Evolutionary conservation across 768 basidiomycete genomes (phyloP), one percentile per base, ranked within the genome.

Genomic region (Leccinum sublutescens): DNA sequence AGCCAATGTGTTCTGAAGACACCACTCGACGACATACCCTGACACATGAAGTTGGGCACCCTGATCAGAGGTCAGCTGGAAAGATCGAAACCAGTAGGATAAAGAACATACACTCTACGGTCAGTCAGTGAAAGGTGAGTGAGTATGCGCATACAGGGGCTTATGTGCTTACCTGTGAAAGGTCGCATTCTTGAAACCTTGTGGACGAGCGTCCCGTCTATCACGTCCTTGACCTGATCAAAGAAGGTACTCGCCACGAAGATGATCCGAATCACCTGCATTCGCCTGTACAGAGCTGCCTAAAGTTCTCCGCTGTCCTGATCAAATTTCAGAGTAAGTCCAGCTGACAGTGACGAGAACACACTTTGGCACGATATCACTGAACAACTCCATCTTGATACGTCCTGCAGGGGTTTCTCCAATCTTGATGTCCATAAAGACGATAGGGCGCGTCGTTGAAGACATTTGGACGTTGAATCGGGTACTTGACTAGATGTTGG

Each of bases 211-310:
- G 65, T 95, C 92, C 54, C 65, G 66, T 59, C 66, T 66, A 66
- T 4, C 56, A 55, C 19, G 27, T 47, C 49, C 63, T 67, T 62
- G 53, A 62, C 48, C 62, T 56, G 65, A 58, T 60, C 8, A 63
- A 54, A 60, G 50, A 60, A 38, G 17, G 14, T 14, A 12, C 50
- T 34, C 2, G 25, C 15, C n/a, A 17, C n/a, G 50, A 9, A 31
- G 8, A 57, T 40, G 43, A 36, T 56, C 43, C 27, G 14, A 62
- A 79, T 54, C 68, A 95, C 91, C 93, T 83, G 75, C 85, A 91
- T 76, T 98, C 96, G n/a, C 97, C 97, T 2, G 95, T 98, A 70
- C 96, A 98, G 27, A 98, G 78, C 68, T 98, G 96, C 61, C 97
- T 81, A 69, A 98, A 98, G 78, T 98, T 99, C 76, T 99, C 96